phyloP scores from a whole-genome alignment of 2,329 filamentous ascomycete species.

The Phoma sp. region DNA sequence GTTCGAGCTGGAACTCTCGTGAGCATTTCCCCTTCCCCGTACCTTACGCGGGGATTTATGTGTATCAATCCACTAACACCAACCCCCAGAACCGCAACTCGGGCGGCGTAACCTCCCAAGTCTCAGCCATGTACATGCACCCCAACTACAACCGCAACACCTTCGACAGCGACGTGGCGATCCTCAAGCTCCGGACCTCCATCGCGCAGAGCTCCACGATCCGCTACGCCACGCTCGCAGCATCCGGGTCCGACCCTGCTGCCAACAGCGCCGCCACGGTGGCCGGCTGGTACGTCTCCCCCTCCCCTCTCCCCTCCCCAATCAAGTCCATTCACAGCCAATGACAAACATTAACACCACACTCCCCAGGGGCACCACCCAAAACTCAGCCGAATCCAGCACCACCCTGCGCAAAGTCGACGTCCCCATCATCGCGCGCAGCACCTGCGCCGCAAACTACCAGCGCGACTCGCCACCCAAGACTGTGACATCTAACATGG shows the following conservation, averaged over 20 bases:
- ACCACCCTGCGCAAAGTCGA: constrained; percentile 33
- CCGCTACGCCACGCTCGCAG: constrained; percentile 28
- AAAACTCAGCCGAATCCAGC: constrained; percentile 12
- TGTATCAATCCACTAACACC: not conserved
- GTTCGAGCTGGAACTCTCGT: constrained; percentile 34
- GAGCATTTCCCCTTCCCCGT: too few species aligned
- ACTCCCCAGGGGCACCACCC: constrained; percentile 21
- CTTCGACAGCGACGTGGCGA: constrained; percentile 32
- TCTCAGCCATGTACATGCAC: constrained; percentile 28
- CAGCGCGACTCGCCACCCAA: not conserved
- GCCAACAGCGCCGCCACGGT: constrained; percentile 22
- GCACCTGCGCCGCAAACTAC: constrained; percentile 27
- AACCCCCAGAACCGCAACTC: constrained; percentile 22
- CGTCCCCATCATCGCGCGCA: constrained; percentile 30
- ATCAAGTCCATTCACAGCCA: not conserved
- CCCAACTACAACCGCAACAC: constrained; percentile 25
- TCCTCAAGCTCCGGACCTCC: constrained; percentile 33
- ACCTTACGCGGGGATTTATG: too few species aligned
- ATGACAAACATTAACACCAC: not conserved
- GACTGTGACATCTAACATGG: constrained; percentile 33
- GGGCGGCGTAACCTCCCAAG: constrained; percentile 27
- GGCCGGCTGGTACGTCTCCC: constrained; percentile 34
- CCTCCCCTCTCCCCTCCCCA: constrained; percentile 6
- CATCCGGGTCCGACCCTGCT: constrained; percentile 31
- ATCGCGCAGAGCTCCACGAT: constrained; percentile 34